A percentile compares a stretch with the other conserved stretches of the same genome.
phyloP scores from a whole-genome alignment of 2,329 filamentous ascomycete genomes.

The Verticillium albo-atrum region DNA sequence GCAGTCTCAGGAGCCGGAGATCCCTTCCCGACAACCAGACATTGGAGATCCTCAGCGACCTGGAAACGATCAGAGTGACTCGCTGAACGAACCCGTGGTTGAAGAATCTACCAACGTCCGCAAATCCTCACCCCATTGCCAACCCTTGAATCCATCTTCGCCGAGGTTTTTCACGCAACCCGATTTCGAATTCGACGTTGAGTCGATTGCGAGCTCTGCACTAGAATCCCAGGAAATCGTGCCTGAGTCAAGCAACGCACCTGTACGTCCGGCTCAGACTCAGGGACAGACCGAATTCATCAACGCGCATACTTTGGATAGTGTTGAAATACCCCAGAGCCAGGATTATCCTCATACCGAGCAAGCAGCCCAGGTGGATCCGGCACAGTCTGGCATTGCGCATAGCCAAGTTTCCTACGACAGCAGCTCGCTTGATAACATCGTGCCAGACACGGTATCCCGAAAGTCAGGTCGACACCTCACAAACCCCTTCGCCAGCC shows the following conservation, averaged over 20 bases:
- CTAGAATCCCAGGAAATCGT: background rate
- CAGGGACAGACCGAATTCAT: background rate
- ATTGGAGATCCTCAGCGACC: background rate
- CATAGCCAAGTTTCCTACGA: background rate
- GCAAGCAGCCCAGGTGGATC: constrained; percentile 12
- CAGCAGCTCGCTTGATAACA: constrained; percentile 2
- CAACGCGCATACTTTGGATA: background rate
- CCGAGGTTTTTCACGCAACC: background rate
- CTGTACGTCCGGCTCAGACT: background rate
- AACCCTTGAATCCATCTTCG: background rate
- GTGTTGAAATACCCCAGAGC: background rate
- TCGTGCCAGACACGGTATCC: constrained; percentile 12
- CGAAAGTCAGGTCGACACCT: constrained; percentile 2
- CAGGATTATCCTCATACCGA: background rate
- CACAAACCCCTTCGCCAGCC: too few relatives aligned
- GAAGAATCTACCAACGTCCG: constrained; percentile 2
- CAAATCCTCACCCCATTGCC: background rate
- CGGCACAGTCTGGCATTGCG: constrained; percentile 1
- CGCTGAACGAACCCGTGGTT: background rate
- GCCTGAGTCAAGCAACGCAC: background rate
- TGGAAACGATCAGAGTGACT: background rate
- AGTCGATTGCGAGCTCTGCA: background rate
- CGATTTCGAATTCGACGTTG: background rate
- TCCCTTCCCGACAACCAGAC: constrained; percentile 24
- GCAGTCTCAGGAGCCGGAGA: constrained; percentile 7